These are phyloP conservation scores for Wickerhamiella brachini DNA, from an alignment of 805 yeast species.

Conservation along the genomic window DNA sequence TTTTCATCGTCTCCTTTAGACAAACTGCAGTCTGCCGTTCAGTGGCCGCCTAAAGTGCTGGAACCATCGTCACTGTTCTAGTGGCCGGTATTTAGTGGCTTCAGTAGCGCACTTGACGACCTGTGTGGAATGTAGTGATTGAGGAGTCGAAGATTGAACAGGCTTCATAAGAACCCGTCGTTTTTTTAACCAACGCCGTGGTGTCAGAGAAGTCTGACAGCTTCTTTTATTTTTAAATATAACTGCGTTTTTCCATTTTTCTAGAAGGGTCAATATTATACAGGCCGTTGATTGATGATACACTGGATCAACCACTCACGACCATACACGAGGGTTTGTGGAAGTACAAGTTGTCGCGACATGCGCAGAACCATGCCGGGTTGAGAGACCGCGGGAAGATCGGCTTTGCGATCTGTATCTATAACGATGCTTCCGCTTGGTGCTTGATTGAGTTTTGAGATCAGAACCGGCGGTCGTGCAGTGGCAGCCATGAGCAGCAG, in stretches of 20 bases:
- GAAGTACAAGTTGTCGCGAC: slow-evolving; percentile 8
- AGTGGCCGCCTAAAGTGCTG: slow-evolving; percentile 2
- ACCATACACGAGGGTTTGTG: slow-evolving; percentile 9
- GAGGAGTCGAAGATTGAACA: slow-evolving; percentile 17
- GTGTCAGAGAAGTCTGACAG: slow-evolving; percentile 26
- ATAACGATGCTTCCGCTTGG: slow-evolving; percentile 15
- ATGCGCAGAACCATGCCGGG: slow-evolving; percentile 7
- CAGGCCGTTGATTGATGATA: slow-evolving; percentile 19
- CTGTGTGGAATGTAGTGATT: slow-evolving; percentile 20
- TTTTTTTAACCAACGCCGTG: slow-evolving; percentile 13
- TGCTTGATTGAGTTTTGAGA: background rate
- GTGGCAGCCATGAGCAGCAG: slow-evolving; percentile 9
- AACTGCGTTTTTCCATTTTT: too few species aligned
- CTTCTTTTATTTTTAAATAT: too few species aligned
- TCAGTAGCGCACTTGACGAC: slow-evolving; percentile 1
- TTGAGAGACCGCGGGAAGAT: slow-evolving; percentile 1
- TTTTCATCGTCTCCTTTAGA: slow-evolving; percentile 12
- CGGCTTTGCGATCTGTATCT: slow-evolving; percentile 4
- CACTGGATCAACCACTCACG: slow-evolving; percentile 23
- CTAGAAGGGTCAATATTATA: background rate
- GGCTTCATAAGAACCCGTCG: slow-evolving; percentile 23
- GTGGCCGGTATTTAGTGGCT: slow-evolving; percentile 2
- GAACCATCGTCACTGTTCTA: slow-evolving; percentile 11
- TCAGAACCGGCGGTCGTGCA: slow-evolving; percentile 7
- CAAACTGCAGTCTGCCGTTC: slow-evolving; percentile 18